Percentiles rank a stretch among this genome's conserved stretches.
Conservation (phyloP, 2,329 filamentous ascomycete genomes). For the Talaromyces sp. region DNA sequence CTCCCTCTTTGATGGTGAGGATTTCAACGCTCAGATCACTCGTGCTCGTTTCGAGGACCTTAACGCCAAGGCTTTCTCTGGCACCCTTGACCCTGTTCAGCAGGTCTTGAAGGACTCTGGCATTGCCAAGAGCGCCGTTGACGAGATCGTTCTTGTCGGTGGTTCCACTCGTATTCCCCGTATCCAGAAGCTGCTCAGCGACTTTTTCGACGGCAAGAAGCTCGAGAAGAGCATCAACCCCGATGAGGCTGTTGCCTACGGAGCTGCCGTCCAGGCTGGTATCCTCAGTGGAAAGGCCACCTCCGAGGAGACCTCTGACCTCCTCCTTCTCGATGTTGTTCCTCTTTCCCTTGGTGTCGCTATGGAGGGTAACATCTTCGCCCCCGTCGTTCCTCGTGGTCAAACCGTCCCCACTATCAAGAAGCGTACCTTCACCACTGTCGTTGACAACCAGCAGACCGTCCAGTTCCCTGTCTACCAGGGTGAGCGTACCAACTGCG, state of each 20-base stretch:
- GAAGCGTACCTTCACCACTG: slow-evolving; percentile 85
- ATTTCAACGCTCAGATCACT: slow-evolving; percentile 96
- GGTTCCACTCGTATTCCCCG: slow-evolving; percentile 97
- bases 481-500: slow-evolving; percentile 96
- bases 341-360: slow-evolving; percentile 96
- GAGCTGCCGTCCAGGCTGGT: slow-evolving; percentile 97
- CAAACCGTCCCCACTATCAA: slow-evolving; percentile 75
- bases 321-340: slow-evolving; percentile 92
- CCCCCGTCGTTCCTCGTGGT: slow-evolving; percentile 81
- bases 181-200: slow-evolving; percentile 98
- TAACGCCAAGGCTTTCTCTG: slow-evolving; percentile 90
- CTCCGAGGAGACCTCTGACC: slow-evolving; percentile 87
- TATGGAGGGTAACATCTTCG: slow-evolving; percentile 99
- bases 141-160: slow-evolving; percentile 98
- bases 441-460: slow-evolving; percentile 64
- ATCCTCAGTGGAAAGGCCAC: slow-evolving; percentile 98
- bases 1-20: slow-evolving; percentile 95
- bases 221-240: slow-evolving; percentile 99
- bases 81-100: slow-evolving; percentile 90
- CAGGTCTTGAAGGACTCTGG: slow-evolving; percentile 92
- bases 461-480: slow-evolving; percentile 92
- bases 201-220: slow-evolving; percentile 99
- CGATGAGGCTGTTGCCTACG: slow-evolving; percentile 97
- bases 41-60: slow-evolving; percentile 99
- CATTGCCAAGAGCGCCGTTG: slow-evolving; percentile 85